Percentiles rank a stretch among this genome's conserved stretches.
phyloP scores from a whole-genome alignment of 2,329 filamentous ascomycete genomes.

The Lachnellula arida region DNA sequence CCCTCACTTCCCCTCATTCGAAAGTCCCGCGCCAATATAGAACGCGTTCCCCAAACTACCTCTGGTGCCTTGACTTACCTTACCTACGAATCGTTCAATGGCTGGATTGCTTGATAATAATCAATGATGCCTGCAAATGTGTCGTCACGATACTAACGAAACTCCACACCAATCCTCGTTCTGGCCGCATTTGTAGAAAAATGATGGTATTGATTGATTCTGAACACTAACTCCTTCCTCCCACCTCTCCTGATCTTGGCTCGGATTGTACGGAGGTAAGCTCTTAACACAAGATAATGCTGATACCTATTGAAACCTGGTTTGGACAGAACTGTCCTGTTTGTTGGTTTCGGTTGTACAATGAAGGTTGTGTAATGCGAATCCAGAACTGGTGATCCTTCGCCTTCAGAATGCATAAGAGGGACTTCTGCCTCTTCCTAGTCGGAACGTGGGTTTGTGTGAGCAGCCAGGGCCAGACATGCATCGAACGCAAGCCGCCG shows the following conservation, averaged over 20 bases:
- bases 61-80: not conserved
- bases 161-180: not conserved
- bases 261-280: not conserved
- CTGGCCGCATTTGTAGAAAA: not conserved
- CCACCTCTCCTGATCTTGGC: not conserved
- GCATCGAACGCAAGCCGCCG: not conserved
- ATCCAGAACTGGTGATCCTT: not conserved
- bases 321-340: not conserved
- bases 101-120: not conserved
- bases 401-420: not conserved
- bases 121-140: not conserved
- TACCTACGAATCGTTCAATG: too few species aligned
- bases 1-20: not conserved
- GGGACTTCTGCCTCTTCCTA: not conserved
- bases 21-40: not conserved
- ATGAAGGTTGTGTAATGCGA: not conserved
- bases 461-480: slow-evolving; percentile 3
- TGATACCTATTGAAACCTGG: not conserved
- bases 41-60: not conserved
- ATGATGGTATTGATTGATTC: not conserved
- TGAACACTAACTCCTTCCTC: not conserved
- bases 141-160: not conserved
- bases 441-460: not conserved
- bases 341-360: not conserved
- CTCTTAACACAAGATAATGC: not conserved